Conservation (phyloP, 257 asterid species). For the Solanum commersonii region DNA sequence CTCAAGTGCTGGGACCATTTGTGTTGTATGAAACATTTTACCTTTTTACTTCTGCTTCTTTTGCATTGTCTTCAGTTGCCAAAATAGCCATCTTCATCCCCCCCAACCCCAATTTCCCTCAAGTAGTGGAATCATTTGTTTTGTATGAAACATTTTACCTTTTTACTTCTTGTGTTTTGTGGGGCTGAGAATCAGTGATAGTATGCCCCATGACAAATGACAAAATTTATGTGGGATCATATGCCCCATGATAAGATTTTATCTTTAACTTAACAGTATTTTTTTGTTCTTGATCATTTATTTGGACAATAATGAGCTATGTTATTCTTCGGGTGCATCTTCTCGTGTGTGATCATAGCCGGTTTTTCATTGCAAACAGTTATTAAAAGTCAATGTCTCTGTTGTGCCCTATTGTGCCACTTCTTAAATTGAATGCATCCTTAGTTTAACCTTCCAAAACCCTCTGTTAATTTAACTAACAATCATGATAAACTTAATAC, state of each 20-base stretch:
- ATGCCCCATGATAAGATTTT: background rate
- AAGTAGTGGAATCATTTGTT: background rate
- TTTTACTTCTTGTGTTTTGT: background rate
- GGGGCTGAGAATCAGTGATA: background rate
- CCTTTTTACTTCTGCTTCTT: background rate
- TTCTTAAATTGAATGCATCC: background rate
- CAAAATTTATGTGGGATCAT: background rate
- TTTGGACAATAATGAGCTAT: background rate
- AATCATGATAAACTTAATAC: background rate
- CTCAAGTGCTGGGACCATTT: background rate
- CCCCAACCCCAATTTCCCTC: background rate
- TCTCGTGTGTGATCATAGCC: background rate
- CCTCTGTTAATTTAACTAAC: background rate
- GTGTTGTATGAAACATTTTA: background rate
- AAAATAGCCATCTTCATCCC: background rate
- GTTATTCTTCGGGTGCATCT: background rate
- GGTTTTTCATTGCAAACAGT: background rate
- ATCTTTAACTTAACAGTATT: background rate
- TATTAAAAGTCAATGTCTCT: background rate
- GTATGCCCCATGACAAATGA: background rate
- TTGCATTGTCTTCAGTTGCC: background rate
- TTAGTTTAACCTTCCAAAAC: background rate
- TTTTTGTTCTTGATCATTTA: background rate
- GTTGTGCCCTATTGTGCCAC: background rate
- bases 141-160: background rate